Base-by-base conservation (phyloP, 371 early-diverging fungal species). In the Mortierella sp. region DNA sequence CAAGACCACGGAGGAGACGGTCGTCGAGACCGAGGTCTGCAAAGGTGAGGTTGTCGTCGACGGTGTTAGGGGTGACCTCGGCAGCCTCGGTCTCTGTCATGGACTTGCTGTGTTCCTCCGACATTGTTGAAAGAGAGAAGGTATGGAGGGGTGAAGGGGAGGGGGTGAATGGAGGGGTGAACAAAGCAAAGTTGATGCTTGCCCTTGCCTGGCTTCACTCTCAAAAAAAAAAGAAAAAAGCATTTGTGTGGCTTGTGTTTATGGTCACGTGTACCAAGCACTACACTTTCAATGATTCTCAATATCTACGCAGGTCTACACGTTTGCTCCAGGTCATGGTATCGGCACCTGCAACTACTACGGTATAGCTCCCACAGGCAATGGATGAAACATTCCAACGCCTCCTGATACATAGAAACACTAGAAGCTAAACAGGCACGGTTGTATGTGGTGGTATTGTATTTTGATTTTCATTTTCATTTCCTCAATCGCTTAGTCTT, bases 1-100 rank as follows among this genome's bases (percentile, higher is more conserved):
- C 96, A 38, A 98, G 85, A 29, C 98, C 98, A 63, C 97, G 93
- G 48, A 96, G 90, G 73, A 99, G 92, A 27, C 98, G 94, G 83
- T 96, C 91, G 89, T 98, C 98, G 46, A 99, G 91, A 75, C 95
- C 96, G 72, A 85, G 46, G 79, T 85, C 86, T 29, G 78, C 86
- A 73, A 85, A 85, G 3, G 82, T 79, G 44, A 85, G 71, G 77
- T 85, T 85, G 29, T 81, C 74, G 46, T 85, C 86, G 70, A 82
- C 86, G 7, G 80, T 85, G 54, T 85, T 79, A 65, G 86, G 79
- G 6, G 77, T 81, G 54, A 81, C 76, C 79, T 81, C 86, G 14
- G 86, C 79, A 41, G 86, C 79, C 74, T 85, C 86, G 51, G 63
- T 82, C 41, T 85, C 86, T 43, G 79, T 63, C 77, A 85, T 85